These are phyloP conservation scores for Hortaea sp. DNA, from an alignment of 2,329 filamentous ascomycete species.

Conservation along the genomic window DNA sequence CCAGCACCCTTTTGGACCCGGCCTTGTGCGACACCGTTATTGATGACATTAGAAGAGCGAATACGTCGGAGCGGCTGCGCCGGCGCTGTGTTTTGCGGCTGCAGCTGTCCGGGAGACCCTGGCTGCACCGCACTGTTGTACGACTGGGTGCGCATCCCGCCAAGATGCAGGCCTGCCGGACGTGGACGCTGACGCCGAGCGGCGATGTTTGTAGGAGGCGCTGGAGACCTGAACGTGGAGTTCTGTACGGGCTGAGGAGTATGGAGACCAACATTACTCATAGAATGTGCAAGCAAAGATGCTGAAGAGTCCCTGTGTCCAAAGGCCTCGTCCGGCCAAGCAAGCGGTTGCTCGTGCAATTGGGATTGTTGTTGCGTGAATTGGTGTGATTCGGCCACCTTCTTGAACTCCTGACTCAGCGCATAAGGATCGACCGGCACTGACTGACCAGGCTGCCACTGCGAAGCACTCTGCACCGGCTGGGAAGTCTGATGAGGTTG, in stretches of 20 bases:
- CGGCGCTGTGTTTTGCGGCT: constrained; percentile 54
- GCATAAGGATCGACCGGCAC: constrained; percentile 25
- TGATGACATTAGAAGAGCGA: constrained; percentile 36
- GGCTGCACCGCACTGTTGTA: constrained; percentile 28
- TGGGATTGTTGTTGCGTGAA: constrained; percentile 10
- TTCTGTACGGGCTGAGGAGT: constrained; percentile 21
- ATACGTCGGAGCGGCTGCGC: constrained; percentile 46
- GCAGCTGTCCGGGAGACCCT: constrained; percentile 26
- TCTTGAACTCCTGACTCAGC: constrained; percentile 24
- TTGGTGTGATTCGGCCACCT: constrained; percentile 15
- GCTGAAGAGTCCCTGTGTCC: constrained; percentile 21
- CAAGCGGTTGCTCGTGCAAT: constrained; percentile 21
- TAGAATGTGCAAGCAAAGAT: constrained; percentile 25
- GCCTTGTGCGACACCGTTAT: constrained; percentile 28
- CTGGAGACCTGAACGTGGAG: constrained; percentile 25
- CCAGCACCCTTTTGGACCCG: constrained; percentile 38
- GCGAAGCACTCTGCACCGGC: constrained; percentile 9
- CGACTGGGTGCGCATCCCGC: constrained; percentile 32
- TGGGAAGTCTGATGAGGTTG: constrained; percentile 4
- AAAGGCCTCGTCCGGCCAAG: constrained; percentile 24
- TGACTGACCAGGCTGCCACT: constrained; percentile 29
- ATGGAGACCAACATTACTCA: constrained; percentile 26
- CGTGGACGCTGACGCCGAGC: constrained; percentile 28
- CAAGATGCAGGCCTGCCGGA: constrained; percentile 34
- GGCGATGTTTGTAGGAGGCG: constrained; percentile 31